Percentiles rank a stretch among this genome's conserved stretches.
These are phyloP conservation scores for rapeseed (Brassica napus) DNA, from an alignment of 345 rosid species.

Conservation along the genomic window DNA sequence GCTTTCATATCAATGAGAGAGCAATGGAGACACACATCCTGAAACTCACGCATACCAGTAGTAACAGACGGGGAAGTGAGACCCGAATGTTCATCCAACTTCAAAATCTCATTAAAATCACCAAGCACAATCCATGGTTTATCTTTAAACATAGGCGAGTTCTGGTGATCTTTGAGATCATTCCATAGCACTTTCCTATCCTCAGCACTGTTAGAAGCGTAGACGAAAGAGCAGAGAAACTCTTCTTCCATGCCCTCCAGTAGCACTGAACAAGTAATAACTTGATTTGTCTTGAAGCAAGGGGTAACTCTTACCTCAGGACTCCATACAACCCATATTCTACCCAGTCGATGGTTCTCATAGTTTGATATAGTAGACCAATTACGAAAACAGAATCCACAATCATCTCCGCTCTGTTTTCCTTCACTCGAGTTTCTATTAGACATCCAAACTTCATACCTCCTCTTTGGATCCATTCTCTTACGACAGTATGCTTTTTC, in stretches of 20 bases:
- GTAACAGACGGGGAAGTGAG: not conserved
- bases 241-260: not conserved
- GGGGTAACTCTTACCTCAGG: not conserved
- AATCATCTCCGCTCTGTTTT: not conserved
- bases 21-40: not conserved
- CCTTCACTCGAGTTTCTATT: not conserved
- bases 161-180: not conserved
- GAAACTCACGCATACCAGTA: not conserved
- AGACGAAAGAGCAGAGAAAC: not conserved
- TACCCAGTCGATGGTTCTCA: not conserved
- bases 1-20: not conserved
- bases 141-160: not conserved
- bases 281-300: not conserved
- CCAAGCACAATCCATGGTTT: not conserved
- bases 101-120: not conserved
- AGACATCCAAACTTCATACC: not conserved
- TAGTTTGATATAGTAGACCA: not conserved
- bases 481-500: too few species aligned
- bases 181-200: not conserved
- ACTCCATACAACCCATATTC: not conserved
- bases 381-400: not conserved
- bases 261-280: not conserved
- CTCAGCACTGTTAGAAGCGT: not conserved
- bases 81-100: not conserved
- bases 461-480: not conserved